Percentiles rank a stretch among this genome's conserved stretches.
Evolutionary conservation across 257 asterid species (phyloP).

Genomic region (Penstemon davidsonii): DNA sequence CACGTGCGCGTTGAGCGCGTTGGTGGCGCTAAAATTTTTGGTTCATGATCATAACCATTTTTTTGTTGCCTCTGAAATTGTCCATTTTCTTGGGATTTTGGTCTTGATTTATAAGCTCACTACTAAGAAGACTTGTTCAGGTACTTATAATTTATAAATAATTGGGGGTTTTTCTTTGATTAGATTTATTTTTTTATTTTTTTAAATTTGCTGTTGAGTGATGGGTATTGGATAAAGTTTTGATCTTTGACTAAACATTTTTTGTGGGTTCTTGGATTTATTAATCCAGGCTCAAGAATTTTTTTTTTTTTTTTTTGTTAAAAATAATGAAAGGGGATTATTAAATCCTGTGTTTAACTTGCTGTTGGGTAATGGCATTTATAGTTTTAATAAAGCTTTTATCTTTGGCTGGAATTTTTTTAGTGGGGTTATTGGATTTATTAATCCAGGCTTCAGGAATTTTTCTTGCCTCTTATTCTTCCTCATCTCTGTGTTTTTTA

Average conservation of each 20-base stretch:
- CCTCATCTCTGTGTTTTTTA: not conserved
- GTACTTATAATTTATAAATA: constrained; percentile 30
- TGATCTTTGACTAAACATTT: not conserved
- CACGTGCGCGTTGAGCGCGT: constrained; percentile 30
- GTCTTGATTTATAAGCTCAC: constrained; percentile 78
- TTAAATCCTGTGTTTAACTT: not conserved
- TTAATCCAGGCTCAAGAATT: too few relatives aligned
- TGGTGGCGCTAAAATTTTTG: constrained; percentile 63
- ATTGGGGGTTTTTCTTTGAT: not conserved
- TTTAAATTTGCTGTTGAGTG: not conserved
- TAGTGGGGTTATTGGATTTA: not conserved
- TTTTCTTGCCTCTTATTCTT: not conserved
- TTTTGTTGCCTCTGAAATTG: constrained; percentile 60
- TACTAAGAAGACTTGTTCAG: constrained; percentile 74
- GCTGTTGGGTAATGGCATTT: not conserved
- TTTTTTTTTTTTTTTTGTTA: not conserved
- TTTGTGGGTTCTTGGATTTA: not conserved
- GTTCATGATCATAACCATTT: constrained; percentile 58
- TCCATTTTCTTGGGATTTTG: constrained; percentile 67
- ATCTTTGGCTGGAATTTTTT: not conserved
- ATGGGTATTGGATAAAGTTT: not conserved
- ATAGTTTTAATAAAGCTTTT: not conserved
- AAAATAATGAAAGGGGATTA: too few relatives aligned
- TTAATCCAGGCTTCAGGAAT: not conserved
- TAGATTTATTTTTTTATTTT: not conserved